Evolutionary conservation across 148 eudicot genomes (phyloP).

Genomic region (Rhododendron ovatum): DNA sequence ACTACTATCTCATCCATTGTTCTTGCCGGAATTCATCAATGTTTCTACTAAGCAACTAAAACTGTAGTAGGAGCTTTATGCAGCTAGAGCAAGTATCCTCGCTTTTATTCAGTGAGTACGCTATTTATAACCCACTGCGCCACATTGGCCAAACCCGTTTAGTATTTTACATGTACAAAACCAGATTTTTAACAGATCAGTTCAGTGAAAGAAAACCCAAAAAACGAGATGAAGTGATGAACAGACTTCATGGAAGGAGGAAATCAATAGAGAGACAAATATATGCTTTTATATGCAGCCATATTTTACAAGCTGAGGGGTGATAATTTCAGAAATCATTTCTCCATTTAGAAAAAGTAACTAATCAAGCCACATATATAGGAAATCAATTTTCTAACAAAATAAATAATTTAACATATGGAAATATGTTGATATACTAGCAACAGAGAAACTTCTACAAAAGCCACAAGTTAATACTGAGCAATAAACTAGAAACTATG

Average conservation of each 20-base stretch:
- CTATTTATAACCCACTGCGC: background rate
- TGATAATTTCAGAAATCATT: background rate
- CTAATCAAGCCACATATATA: background rate
- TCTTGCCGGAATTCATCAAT: background rate
- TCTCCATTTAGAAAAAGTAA: background rate
- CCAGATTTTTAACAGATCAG: background rate
- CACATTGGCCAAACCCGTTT: background rate
- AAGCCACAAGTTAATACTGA: background rate
- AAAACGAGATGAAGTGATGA: background rate
- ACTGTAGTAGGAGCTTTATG: background rate
- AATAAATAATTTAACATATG: background rate
- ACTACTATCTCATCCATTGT: background rate
- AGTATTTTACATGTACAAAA: background rate
- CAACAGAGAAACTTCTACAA: background rate
- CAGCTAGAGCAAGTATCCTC: background rate
- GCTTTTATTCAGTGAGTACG: background rate
- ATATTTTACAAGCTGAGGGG: background rate
- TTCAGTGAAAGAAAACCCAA: background rate
- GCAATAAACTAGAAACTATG: slow-evolving; percentile 1
- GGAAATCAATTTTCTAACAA: background rate
- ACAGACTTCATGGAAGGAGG: background rate
- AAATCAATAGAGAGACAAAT: background rate
- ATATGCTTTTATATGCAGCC: background rate
- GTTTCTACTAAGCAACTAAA: background rate
- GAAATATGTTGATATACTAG: background rate